Percentiles rank a stretch among this genome's conserved stretches.
phyloP scores from a whole-genome alignment of 345 rosid genomes.

The Sonneratia alba region DNA sequence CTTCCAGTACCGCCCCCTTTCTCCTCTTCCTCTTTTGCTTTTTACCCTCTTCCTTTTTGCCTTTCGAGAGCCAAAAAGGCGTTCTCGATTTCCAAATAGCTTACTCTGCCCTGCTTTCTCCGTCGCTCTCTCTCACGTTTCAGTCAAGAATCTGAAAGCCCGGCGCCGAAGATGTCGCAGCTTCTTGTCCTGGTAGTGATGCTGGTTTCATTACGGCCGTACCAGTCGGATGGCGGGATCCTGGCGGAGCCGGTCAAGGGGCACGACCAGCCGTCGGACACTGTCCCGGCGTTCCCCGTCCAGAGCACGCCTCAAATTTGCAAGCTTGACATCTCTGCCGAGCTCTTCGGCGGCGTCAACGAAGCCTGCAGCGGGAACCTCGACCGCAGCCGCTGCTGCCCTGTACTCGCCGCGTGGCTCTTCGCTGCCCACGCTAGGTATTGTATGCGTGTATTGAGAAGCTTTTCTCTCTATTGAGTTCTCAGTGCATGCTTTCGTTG shows the following conservation, averaged over 20 bases:
- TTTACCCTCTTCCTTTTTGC: not conserved
- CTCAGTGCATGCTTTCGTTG: not conserved
- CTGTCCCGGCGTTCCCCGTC: slow-evolving; percentile 83
- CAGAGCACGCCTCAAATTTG: slow-evolving; percentile 64
- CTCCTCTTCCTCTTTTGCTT: not conserved
- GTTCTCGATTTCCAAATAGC: slow-evolving; percentile 3
- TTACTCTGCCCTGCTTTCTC: too few relatives aligned
- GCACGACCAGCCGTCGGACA: slow-evolving; percentile 23
- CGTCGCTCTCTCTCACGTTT: not conserved
- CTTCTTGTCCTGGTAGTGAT: not conserved
- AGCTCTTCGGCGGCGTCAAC: slow-evolving; percentile 93
- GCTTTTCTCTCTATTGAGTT: too few relatives aligned
- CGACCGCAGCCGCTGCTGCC: slow-evolving; percentile 96
- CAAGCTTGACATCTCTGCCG: slow-evolving; percentile 86
- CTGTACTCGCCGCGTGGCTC: slow-evolving; percentile 95
- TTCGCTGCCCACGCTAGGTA: slow-evolving; percentile 87
- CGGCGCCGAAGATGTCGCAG: not conserved
- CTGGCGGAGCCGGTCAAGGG: slow-evolving; percentile 50
- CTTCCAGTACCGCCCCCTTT: not conserved
- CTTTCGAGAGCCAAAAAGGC: not conserved
- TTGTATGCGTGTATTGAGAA: too few relatives aligned
- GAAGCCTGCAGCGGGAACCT: slow-evolving; percentile 80
- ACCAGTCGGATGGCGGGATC: slow-evolving; percentile 8
- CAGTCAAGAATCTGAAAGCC: not conserved
- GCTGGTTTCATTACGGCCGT: not conserved